Evolutionary conservation across 371 early-diverging fungal species (phyloP).

Genomic region (Mortierella sp.): DNA sequence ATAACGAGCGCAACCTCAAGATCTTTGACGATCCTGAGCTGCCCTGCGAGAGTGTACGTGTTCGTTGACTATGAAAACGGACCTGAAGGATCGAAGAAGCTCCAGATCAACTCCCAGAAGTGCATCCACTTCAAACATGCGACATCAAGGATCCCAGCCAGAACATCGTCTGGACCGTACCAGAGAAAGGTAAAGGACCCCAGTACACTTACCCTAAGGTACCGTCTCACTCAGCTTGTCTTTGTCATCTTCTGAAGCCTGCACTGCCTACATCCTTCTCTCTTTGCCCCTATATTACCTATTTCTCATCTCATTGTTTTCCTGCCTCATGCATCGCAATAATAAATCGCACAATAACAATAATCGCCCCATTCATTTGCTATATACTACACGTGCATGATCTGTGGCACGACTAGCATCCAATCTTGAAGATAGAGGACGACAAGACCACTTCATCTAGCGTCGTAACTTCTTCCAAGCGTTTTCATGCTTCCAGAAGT

Average conservation of each 20-base stretch:
- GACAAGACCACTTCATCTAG: no score
- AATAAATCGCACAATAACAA: no score
- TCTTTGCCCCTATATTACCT: no score
- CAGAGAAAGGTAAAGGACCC: conserved; percentile 70
- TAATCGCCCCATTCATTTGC: no score
- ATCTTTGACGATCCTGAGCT: conserved; percentile 97
- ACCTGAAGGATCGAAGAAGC: conserved; percentile 84
- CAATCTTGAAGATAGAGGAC: no score
- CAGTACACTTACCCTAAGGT: conserved; percentile 46
- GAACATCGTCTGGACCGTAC: conserved; percentile 99
- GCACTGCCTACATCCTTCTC: neutral
- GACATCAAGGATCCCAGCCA: conserved; percentile 99
- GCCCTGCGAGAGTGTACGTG: conserved; percentile 99
- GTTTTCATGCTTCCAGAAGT: no score
- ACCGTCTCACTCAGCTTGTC: neutral
- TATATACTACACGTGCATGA: no score
- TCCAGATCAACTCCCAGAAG: conserved; percentile 98
- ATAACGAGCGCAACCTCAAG: conserved; percentile 80
- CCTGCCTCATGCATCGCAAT: no score
- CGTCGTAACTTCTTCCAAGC: no score
- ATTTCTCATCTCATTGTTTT: no score
- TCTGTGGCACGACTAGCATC: no score
- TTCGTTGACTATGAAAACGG: conserved; percentile 93
- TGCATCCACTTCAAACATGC: conserved; percentile 99
- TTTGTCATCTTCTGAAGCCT: no score